Conservation (phyloP, 2,329 filamentous ascomycete genomes). For the Colletotrichum sp. region DNA sequence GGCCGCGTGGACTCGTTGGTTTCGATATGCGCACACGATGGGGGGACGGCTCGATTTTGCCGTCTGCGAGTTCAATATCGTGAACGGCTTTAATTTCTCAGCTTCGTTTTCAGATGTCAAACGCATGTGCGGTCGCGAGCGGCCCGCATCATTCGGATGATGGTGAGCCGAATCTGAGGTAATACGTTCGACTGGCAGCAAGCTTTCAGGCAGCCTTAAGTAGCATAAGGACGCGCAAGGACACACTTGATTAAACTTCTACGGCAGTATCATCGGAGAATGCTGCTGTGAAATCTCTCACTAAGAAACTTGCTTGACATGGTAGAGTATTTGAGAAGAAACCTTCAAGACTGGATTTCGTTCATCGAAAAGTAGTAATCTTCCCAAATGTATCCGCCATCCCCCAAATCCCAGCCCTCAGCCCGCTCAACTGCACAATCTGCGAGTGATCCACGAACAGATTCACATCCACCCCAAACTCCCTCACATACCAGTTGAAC, state of each 20-base stretch:
- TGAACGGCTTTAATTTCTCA: not conserved
- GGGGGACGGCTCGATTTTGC: not conserved
- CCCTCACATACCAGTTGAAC: constrained; percentile 61
- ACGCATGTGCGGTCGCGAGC: too few relatives aligned
- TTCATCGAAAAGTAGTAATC: constrained; percentile 25
- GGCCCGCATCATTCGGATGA: not conserved
- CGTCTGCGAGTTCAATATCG: not conserved
- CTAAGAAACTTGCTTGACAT: not conserved
- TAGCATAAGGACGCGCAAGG: rapidly evolving
- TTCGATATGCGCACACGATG: not conserved
- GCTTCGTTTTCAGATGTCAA: not conserved
- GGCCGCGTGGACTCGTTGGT: not conserved
- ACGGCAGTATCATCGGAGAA: not conserved
- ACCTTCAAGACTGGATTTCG: not conserved
- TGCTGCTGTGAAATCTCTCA: not conserved
- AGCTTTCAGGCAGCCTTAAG: not conserved
- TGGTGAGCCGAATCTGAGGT: not conserved
- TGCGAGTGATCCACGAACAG: constrained; percentile 63
- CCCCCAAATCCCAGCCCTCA: constrained; percentile 47
- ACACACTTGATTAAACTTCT: too few relatives aligned
- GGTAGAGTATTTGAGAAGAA: rapidly evolving
- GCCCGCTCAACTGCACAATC: constrained; percentile 58
- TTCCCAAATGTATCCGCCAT: constrained; percentile 56
- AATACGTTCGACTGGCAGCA: not conserved
- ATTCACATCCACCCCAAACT: constrained; percentile 62